These are phyloP conservation scores for Trichoderma asperellum DNA, from an alignment of 2,329 filamentous ascomycete species.

Conservation along the genomic window DNA sequence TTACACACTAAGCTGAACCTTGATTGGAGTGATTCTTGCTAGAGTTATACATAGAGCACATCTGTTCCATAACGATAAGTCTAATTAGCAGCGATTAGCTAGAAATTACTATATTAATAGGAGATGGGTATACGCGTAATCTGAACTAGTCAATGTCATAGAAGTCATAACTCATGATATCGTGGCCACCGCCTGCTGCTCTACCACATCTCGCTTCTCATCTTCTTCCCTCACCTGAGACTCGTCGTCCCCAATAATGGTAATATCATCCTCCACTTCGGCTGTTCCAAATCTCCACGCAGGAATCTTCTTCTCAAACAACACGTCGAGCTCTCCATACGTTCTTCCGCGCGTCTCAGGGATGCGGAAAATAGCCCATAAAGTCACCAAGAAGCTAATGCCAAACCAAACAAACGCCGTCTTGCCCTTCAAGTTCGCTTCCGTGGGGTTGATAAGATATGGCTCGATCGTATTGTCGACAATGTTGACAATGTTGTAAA, in stretches of 20 bases:
- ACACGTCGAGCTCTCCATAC: conserved; percentile 37
- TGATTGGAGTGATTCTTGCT: background rate
- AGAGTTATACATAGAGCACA: background rate
- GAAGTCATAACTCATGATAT: conserved; percentile 10
- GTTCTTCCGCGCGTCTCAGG: conserved; percentile 38
- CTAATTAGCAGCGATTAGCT: background rate
- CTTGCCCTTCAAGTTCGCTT: conserved; percentile 42
- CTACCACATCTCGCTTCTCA: conserved; percentile 15
- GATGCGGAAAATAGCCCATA: conserved; percentile 36
- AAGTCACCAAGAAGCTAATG: conserved; percentile 28
- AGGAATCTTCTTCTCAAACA: conserved; percentile 37
- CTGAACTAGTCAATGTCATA: background rate
- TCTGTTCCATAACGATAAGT: background rate
- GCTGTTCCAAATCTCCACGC: conserved; percentile 39
- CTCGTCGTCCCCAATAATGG: conserved; percentile 13
- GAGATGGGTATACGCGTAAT: conserved; percentile 5
- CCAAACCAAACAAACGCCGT: conserved; percentile 36
- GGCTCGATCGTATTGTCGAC: conserved; percentile 35
- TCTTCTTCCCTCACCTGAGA: background rate
- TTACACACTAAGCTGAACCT: background rate
- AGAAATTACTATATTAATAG: background rate
- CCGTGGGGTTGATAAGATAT: conserved; percentile 43
- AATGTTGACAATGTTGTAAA: conserved; percentile 33
- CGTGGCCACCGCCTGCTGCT: background rate
- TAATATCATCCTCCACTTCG: conserved; percentile 10